Conservation (phyloP, 441 rosid genomes). For the Hura crepitans region DNA sequence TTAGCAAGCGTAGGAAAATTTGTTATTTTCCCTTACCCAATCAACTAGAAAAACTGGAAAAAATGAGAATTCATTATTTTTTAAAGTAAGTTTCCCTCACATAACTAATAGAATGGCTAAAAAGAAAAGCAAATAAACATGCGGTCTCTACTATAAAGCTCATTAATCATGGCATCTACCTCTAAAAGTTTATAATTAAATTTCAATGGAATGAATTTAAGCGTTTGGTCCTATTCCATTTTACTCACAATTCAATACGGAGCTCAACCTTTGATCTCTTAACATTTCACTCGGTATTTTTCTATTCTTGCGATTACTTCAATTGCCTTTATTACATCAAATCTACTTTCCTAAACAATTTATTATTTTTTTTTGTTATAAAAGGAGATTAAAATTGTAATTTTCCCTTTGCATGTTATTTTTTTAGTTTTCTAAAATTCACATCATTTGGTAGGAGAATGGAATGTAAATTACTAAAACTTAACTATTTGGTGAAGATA, state of each 20-base stretch:
- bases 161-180: constrained; percentile 34
- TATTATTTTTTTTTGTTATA: neutral
- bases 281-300: constrained; percentile 68
- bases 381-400: too few relatives aligned
- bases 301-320: neutral
- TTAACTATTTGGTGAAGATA: neutral
- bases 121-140: too few relatives aligned
- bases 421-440: too few relatives aligned
- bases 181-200: constrained; percentile 18
- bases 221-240: constrained; percentile 61
- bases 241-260: constrained; percentile 87
- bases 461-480: neutral
- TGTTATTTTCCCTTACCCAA: too few relatives aligned
- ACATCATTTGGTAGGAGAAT: too few relatives aligned
- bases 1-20: too few relatives aligned
- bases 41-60: neutral
- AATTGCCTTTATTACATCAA: too few relatives aligned
- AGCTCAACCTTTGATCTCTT: constrained; percentile 91
- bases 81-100: neutral
- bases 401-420: neutral
- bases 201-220: constrained; percentile 30
- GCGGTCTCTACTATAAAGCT: neutral
- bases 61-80: neutral
- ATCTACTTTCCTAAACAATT: neutral
- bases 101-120: neutral